Conservation (phyloP, 352 stramenopile species). For the Globisporangium irregulare region DNA sequence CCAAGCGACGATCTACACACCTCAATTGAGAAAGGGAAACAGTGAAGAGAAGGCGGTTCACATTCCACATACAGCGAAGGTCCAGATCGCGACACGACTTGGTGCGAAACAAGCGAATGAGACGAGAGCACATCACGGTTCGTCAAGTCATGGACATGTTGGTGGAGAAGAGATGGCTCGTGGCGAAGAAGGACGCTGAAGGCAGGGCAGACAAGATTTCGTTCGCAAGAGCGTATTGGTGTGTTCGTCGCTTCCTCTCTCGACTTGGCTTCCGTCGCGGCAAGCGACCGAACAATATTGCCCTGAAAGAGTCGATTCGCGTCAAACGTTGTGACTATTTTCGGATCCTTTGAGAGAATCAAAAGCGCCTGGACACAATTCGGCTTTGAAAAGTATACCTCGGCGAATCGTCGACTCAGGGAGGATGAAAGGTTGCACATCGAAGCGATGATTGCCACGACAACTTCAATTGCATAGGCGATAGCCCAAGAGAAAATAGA, state of each 20-base stretch:
- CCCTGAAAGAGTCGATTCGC: constrained; percentile 6
- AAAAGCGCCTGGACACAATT: background rate
- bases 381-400: constrained; percentile 2
- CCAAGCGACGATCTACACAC: constrained; percentile 3
- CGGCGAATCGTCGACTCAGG: background rate
- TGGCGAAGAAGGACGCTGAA: background rate
- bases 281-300: background rate
- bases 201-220: background rate
- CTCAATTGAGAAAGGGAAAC: background rate
- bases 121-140: background rate
- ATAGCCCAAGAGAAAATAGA: background rate
- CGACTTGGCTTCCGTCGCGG: background rate
- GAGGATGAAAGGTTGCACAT: background rate
- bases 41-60: background rate
- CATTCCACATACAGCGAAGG: no score
- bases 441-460: background rate
- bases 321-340: constrained; percentile 2
- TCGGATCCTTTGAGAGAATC: background rate
- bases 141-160: constrained; percentile 1
- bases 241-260: background rate
- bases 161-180: background rate
- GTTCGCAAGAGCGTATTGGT: constrained; percentile 1
- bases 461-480: background rate
- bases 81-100: constrained; percentile 3
- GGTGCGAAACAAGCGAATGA: background rate